A percentile compares a stretch with the other conserved stretches of the same genome.
phyloP scores from a whole-genome alignment of 805 yeast genomes.

The Kazachstania kunashirensis region DNA sequence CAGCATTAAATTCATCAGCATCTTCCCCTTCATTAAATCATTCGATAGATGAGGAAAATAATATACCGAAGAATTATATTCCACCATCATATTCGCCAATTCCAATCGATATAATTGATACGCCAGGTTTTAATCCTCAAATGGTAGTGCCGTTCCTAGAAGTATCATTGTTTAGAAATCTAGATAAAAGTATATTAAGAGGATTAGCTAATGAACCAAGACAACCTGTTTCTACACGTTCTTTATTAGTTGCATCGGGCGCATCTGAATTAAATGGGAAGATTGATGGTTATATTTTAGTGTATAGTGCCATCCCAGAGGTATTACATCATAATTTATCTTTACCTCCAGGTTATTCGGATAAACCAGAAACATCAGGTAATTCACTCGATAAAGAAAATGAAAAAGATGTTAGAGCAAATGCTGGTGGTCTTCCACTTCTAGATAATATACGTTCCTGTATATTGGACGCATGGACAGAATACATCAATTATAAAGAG shows the following conservation, averaged over 20 bases:
- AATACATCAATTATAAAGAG: constrained; percentile 44
- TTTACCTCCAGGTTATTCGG: constrained; percentile 47
- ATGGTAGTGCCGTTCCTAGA: constrained; percentile 69
- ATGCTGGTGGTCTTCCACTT: constrained; percentile 24
- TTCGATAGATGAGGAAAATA: background rate
- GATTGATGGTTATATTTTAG: constrained; percentile 63
- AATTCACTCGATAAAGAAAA: background rate
- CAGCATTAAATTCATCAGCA: background rate
- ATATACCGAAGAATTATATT: constrained; percentile 25
- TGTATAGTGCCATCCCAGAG: constrained; percentile 61
- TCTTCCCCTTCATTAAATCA: background rate
- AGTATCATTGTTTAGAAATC: constrained; percentile 52
- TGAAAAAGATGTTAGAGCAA: constrained; percentile 2
- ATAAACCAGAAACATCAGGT: background rate
- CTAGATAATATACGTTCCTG: constrained; percentile 43
- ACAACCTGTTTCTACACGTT: constrained; percentile 52
- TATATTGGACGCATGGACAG: constrained; percentile 65
- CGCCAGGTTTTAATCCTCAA: constrained; percentile 60
- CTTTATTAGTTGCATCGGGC: constrained; percentile 67
- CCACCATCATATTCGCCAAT: constrained; percentile 53
- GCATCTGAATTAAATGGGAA: constrained; percentile 68
- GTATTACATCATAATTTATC: constrained; percentile 22
- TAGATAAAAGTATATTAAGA: constrained; percentile 48
- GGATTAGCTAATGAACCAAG: constrained; percentile 58
- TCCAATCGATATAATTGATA: constrained; percentile 59